Evolutionary conservation across 176 grass and related monocot genomes (phyloP).

Genomic region (Guadua angustifolia): DNA sequence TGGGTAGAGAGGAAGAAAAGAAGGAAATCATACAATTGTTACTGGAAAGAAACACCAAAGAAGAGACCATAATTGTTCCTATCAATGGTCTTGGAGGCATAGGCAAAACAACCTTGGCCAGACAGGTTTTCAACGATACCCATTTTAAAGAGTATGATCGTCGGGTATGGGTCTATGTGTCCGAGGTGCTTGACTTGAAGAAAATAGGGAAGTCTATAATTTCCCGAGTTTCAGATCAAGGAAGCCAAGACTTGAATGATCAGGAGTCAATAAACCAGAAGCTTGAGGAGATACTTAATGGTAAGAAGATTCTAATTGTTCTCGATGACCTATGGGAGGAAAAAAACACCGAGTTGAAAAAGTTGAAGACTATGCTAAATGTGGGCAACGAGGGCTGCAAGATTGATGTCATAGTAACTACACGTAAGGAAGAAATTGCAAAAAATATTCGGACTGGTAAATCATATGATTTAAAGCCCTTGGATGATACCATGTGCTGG

Average conservation of each 20-base stretch:
- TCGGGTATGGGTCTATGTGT: constrained; percentile 43
- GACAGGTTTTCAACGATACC: constrained; percentile 14
- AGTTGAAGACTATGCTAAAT: too few species aligned
- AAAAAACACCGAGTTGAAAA: too few species aligned
- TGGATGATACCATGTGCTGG: too few species aligned
- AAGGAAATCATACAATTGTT: background rate
- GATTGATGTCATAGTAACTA: too few species aligned
- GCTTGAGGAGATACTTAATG: too few species aligned
- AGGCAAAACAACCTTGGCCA: constrained; percentile 49
- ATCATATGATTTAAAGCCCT: too few species aligned
- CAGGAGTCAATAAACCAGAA: background rate
- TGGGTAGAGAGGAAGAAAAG: background rate
- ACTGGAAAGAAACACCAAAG: background rate
- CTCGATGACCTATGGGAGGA: constrained; percentile 52
- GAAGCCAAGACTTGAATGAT: too few species aligned
- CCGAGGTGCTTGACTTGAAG: constrained; percentile 25
- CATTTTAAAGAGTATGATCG: background rate
- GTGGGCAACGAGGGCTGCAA: too few species aligned
- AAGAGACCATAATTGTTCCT: background rate
- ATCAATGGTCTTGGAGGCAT: constrained; percentile 49
- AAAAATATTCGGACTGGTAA: too few species aligned
- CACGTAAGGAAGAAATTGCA: too few species aligned
- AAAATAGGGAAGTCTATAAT: constrained; percentile 19
- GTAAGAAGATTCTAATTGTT: constrained; percentile 3
- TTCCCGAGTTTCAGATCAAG: background rate